Conservation (phyloP, 164 flowering plant species). For the Magnolia kwangsiensis region DNA sequence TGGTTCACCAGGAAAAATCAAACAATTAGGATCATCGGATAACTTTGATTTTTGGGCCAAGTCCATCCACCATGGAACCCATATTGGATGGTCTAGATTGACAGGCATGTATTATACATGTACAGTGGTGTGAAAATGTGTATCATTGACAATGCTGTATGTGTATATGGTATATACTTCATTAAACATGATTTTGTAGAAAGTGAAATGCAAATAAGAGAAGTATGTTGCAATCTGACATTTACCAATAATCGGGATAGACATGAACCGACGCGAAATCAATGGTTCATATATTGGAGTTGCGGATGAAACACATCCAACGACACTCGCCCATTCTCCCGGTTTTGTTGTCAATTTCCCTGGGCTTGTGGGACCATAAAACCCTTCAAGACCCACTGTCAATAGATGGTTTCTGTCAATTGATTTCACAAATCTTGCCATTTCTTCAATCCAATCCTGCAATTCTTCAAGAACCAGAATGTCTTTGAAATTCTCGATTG, state of each 20-base stretch:
- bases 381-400: constrained; percentile 88
- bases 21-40: too few species aligned
- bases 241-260: constrained; percentile 91
- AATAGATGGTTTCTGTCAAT: constrained; percentile 77
- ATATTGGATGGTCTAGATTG: too few species aligned
- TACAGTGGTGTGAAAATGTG: too few species aligned
- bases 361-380: constrained; percentile 73
- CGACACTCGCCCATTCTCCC: constrained; percentile 59
- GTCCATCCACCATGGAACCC: too few species aligned
- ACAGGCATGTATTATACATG: too few species aligned
- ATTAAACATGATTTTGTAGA: background rate
- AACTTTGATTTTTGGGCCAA: too few species aligned
- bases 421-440: constrained; percentile 74
- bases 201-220: background rate
- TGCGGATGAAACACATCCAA: constrained; percentile 80
- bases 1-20: too few species aligned
- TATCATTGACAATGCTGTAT: too few species aligned
- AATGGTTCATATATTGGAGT: constrained; percentile 49
- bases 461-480: constrained; percentile 11
- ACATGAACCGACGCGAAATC: constrained; percentile 90
- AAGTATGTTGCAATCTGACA: background rate
- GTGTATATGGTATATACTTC: too few species aligned
- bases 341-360: constrained; percentile 62
- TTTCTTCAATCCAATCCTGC: constrained; percentile 94
- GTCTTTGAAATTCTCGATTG: too few species aligned